phyloP scores from a whole-genome alignment of 352 stramenopile species.

The Globisporangium ultimum region DNA sequence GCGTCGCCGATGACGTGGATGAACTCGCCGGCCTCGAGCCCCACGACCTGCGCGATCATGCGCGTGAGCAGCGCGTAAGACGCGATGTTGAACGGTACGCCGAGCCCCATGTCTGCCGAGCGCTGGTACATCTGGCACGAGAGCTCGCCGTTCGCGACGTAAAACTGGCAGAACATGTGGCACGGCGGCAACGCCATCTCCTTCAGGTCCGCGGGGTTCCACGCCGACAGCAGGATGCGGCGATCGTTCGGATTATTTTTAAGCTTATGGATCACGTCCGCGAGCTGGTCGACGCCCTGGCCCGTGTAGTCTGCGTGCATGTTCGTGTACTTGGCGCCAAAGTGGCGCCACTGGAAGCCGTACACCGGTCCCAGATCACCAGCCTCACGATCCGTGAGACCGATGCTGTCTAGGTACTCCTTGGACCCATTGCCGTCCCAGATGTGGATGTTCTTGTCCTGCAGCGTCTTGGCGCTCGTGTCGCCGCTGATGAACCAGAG shows the following conservation, averaged over 20 bases:
- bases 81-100: conserved; percentile 99
- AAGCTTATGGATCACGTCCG: conserved; percentile 98
- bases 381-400: conserved; percentile 92
- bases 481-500: conserved; percentile 99
- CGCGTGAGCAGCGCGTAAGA: conserved; percentile 97
- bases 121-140: conserved; percentile 99
- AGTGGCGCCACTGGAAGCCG: conserved; percentile 99
- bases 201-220: conserved; percentile 97
- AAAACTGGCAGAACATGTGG: conserved; percentile 99
- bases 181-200: conserved; percentile 99
- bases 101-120: conserved; percentile 98
- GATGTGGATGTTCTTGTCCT: conserved; percentile 99
- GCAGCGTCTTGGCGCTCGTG: conserved; percentile 95
- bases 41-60: conserved; percentile 94
- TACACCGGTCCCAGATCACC: conserved; percentile 97
- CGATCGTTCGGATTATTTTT: conserved; percentile 96
- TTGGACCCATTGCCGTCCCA: conserved; percentile 99
- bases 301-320: conserved; percentile 98
- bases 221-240: conserved; percentile 98
- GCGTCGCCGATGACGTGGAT: conserved; percentile 99
- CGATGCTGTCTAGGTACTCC: conserved; percentile 92
- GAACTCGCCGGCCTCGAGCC: conserved; percentile 95
- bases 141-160: conserved; percentile 79
- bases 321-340: conserved; percentile 97
- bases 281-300: conserved; percentile 98